Evolutionary conservation across 306 rosid species (phyloP).

Genomic region (Medicago ruthenica): DNA sequence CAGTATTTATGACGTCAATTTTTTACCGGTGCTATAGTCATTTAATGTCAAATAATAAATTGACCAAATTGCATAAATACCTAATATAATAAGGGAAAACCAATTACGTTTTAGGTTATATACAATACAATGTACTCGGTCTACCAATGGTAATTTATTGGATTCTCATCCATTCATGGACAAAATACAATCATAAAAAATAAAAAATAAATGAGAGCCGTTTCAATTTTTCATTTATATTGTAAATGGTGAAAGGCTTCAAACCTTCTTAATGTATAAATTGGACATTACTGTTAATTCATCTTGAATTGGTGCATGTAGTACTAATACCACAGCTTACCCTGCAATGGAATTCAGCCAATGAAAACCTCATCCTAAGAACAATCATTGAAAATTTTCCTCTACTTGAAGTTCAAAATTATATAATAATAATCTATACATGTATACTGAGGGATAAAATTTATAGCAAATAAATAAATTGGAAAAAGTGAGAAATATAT

Average conservation of each 20-base stretch:
- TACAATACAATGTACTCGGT: slow-evolving; percentile 17
- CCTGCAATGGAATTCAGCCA: slow-evolving; percentile 23
- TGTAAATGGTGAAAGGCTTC: slow-evolving; percentile 31
- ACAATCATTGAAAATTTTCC: slow-evolving; percentile 27
- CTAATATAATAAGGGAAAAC: slow-evolving; percentile 18
- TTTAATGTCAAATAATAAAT: no score
- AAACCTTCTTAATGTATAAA: slow-evolving; percentile 2
- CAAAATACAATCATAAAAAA: not conserved
- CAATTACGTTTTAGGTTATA: not conserved
- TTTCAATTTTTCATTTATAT: slow-evolving; percentile 7
- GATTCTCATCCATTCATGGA: slow-evolving; percentile 3
- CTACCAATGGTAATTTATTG: slow-evolving; percentile 33
- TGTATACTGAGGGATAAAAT: slow-evolving; percentile 14
- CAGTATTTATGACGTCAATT: no score
- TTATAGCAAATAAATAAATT: slow-evolving; percentile 21
- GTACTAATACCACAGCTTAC: not conserved
- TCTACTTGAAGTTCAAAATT: slow-evolving; percentile 31
- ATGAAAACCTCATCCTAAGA: slow-evolving; percentile 20
- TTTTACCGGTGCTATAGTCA: no score
- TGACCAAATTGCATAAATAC: not conserved
- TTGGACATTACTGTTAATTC: slow-evolving; percentile 6
- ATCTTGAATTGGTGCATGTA: no score
- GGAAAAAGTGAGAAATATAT: slow-evolving; percentile 14
- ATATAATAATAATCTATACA: no score
- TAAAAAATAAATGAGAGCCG: slow-evolving; percentile 21